Base-by-base conservation (phyloP, 805 yeast species). In the Danielia oregonensis region DNA sequence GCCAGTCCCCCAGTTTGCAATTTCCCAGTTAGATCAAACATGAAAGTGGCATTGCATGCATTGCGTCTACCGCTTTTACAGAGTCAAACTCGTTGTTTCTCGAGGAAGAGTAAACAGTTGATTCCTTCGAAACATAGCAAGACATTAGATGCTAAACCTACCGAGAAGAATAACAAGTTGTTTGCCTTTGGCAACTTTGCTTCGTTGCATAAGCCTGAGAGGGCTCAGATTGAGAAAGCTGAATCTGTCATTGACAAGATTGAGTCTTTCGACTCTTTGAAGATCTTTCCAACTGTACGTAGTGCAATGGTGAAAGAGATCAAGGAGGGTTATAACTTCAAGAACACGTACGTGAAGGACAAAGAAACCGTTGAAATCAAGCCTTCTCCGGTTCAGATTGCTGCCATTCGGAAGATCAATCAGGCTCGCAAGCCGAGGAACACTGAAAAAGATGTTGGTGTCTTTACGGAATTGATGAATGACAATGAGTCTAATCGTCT, bases 321-420 rank as follows among this genome's bases (percentile, higher is more conserved):
- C 32, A 64, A 65, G 33, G 44, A 52, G 6, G 52, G 54, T 19
- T 64, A 64, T 43, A 54, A 54, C 37, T 46, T 63, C 37, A 56
- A 52, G 32, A 61, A 48, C 42, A 63, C 70, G 2, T 57, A 59
- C 29, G 38, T 61, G 21, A 51, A 50, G 31, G 36, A 45, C 32
- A 61, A 57, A 36, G 63, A 51, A 4, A 63, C 56, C 23, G 39
- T 66, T 25, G 49, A 38, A 2, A 55, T 76, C 17, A 61, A 68
- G 36, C 81, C 97, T 8, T 78, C 96, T 0, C 86, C 93, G 2
- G 84, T 91, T 27, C 98, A 91, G 60, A 69, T 76, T 4, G 82
- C 89, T 5, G 82, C 93, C 4, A 74, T 86, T 26, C 70, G 76
- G 46, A 70, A 64, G 37, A 60, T 78, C 18, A 72, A 78, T 33